Percentiles rank a stretch among this genome's conserved stretches.
Conservation (phyloP, 192 early-diverging fungal genomes). For the Bifiguratus adelaidae region DNA sequence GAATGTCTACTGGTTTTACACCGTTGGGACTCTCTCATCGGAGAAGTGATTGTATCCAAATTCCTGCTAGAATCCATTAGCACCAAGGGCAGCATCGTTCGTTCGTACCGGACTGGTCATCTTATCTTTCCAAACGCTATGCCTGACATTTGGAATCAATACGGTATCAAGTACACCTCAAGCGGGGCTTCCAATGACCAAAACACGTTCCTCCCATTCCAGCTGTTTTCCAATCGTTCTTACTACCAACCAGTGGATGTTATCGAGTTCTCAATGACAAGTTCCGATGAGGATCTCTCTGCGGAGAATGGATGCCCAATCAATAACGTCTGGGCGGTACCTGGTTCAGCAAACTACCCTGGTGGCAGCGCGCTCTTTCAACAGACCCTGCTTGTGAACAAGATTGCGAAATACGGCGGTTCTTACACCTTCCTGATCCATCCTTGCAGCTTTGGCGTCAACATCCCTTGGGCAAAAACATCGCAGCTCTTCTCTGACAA, state of each 20-base stretch:
- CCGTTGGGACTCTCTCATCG: slow-evolving; percentile 6
- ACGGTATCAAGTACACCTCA: slow-evolving; percentile 7
- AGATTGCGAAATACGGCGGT: slow-evolving; percentile 14
- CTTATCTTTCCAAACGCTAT: slow-evolving; percentile 10
- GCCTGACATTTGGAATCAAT: neutral
- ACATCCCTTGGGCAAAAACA: neutral
- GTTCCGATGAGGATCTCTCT: slow-evolving; percentile 12
- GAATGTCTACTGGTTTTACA: slow-evolving; percentile 4
- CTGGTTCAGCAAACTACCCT: slow-evolving; percentile 1
- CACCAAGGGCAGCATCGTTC: slow-evolving; percentile 1
- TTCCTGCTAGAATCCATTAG: slow-evolving; percentile 12
- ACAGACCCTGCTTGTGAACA: slow-evolving; percentile 3
- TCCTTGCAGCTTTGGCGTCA: slow-evolving; percentile 1
- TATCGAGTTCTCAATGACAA: slow-evolving; percentile 9
- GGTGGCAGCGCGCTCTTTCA: slow-evolving; percentile 9
- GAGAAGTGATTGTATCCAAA: slow-evolving; percentile 12
- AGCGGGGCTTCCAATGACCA: slow-evolving; percentile 9
- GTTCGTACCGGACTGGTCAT: slow-evolving; percentile 12
- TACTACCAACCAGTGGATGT: slow-evolving; percentile 9
- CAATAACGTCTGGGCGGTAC: slow-evolving; percentile 8
- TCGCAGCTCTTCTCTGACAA: slow-evolving; percentile 6
- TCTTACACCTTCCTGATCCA: slow-evolving; percentile 14
- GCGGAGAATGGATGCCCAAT: too few relatives aligned
- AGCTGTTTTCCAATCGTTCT: slow-evolving; percentile 7
- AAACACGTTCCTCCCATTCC: slow-evolving; percentile 6